phyloP scores from a whole-genome alignment of 768 basidiomycete species.

The Lentinula sp. region DNA sequence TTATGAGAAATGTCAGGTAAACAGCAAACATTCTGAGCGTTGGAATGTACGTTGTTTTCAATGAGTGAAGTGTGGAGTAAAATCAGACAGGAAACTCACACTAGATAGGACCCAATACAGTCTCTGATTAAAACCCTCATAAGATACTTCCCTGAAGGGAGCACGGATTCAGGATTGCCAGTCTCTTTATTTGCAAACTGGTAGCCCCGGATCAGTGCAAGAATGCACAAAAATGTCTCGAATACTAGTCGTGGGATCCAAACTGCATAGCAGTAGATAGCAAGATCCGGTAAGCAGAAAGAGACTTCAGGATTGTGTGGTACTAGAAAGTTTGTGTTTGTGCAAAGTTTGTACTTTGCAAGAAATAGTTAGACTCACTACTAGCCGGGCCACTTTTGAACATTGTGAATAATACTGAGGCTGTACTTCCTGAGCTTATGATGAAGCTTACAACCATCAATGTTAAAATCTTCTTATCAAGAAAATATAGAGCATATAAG shows the following conservation, averaged over 20 bases:
- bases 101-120: constrained; percentile 49
- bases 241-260: constrained; percentile 57
- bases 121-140: constrained; percentile 49
- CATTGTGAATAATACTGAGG: constrained; percentile 36
- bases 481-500: constrained; percentile 54
- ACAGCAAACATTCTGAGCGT: neutral
- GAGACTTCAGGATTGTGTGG: neutral
- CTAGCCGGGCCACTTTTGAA: neutral
- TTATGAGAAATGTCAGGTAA: neutral
- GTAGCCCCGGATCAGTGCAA: constrained; percentile 45
- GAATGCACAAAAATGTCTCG: constrained; percentile 43
- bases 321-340: neutral
- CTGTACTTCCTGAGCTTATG: constrained; percentile 29
- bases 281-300: neutral
- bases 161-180: constrained; percentile 25
- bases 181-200: constrained; percentile 23
- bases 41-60: no score
- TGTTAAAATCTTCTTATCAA: constrained; percentile 42
- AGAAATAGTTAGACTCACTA: neutral
- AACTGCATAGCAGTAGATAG: constrained; percentile 44
- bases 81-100: constrained; percentile 30
- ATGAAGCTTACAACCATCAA: constrained; percentile 39
- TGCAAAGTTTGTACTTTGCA: neutral
- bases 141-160: constrained; percentile 37
- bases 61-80: neutral